Conservation (phyloP, 148 eudicot genomes). For the Cornus florida region DNA sequence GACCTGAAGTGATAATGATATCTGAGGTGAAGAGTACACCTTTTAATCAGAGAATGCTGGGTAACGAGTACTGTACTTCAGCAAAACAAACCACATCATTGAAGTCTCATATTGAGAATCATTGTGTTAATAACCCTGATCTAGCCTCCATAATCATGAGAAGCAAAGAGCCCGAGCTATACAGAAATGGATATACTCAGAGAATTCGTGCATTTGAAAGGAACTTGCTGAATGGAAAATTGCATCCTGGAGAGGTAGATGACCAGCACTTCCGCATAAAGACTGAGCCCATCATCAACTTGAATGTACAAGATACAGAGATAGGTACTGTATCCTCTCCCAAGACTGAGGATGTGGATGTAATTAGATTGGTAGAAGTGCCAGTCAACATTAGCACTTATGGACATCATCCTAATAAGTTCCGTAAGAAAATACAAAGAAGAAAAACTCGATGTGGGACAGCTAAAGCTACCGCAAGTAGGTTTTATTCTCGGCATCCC, state of each 20-base stretch:
- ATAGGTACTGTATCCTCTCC: neutral
- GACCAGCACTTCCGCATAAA: slow-evolving; percentile 9
- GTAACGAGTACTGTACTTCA: slow-evolving; percentile 3
- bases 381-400: neutral
- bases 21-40: slow-evolving; percentile 3
- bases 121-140: slow-evolving; percentile 3
- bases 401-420: slow-evolving; percentile 1
- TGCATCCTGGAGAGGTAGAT: neutral
- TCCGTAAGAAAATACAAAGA: neutral
- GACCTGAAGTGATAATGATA: neutral
- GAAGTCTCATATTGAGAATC: slow-evolving; percentile 15
- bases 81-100: slow-evolving; percentile 5
- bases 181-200: slow-evolving; percentile 42
- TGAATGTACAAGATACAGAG: slow-evolving; percentile 8
- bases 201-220: slow-evolving; percentile 40
- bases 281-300: slow-evolving; percentile 4
- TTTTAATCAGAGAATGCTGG: slow-evolving; percentile 4
- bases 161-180: slow-evolving; percentile 32
- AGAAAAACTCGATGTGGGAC: slow-evolving; percentile 7
- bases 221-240: slow-evolving; percentile 13
- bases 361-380: neutral
- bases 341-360: neutral
- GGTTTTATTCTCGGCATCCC: neutral
- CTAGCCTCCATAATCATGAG: slow-evolving; percentile 21
- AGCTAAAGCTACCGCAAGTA: slow-evolving; percentile 6